Percentiles rank a stretch among this genome's conserved stretches.
phyloP scores from a whole-genome alignment of 2,329 filamentous ascomycete genomes.

The Diaporthe caulivora region DNA sequence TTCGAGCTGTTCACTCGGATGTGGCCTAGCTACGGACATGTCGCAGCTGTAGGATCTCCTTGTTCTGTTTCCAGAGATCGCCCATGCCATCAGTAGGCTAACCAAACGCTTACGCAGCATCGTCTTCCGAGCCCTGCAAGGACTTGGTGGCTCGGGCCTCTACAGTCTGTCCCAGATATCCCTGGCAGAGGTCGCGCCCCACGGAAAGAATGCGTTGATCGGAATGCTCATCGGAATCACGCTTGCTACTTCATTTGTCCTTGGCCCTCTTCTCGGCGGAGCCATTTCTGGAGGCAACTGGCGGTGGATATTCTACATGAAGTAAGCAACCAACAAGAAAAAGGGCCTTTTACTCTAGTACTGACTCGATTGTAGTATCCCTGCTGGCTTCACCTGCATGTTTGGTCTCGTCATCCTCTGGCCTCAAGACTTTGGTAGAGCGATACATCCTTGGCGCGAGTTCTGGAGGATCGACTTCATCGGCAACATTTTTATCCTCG shows the following conservation, averaged over 20 bases:
- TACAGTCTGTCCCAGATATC: conserved; percentile 71
- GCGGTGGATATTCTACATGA: conserved; percentile 73
- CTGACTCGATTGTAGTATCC: conserved; percentile 38
- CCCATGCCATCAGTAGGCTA: neutral
- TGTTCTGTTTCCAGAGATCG: neutral
- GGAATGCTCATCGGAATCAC: conserved; percentile 68
- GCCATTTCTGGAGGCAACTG: conserved; percentile 67
- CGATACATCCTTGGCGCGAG: conserved; percentile 55
- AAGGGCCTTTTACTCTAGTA: neutral
- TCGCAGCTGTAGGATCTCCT: conserved; percentile 58
- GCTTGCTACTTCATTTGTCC: conserved; percentile 68
- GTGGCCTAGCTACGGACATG: conserved; percentile 64
- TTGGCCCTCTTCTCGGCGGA: conserved; percentile 70
- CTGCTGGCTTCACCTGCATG: conserved; percentile 45
- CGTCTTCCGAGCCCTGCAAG: conserved; percentile 69
- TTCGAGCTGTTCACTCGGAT: conserved; percentile 67
- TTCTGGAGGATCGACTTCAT: conserved; percentile 65
- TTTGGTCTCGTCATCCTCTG: conserved; percentile 58
- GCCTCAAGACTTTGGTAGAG: conserved; percentile 53
- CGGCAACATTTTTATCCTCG: conserved; percentile 63
- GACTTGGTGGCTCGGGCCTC: conserved; percentile 71
- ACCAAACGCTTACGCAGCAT: conserved; percentile 58
- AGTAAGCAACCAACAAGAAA: conserved; percentile 54
- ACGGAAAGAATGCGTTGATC: conserved; percentile 64
- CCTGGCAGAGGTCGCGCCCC: conserved; percentile 68